phyloP scores from a whole-genome alignment of 441 rosid species.

The Raphanus hybrid region DNA sequence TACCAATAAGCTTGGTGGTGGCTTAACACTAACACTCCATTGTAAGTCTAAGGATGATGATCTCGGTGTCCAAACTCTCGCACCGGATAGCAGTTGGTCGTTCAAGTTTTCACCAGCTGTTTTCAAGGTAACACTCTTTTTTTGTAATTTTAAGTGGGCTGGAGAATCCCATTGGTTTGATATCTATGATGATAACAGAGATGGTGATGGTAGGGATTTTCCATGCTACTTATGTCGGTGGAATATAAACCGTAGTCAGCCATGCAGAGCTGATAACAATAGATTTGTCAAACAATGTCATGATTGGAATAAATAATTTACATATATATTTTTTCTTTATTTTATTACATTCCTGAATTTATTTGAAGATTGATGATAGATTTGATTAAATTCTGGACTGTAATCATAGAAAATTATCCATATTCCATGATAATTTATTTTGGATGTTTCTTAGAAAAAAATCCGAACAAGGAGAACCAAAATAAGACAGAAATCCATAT shows the following conservation, averaged over 20 bases:
- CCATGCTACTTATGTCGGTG: constrained; percentile 13
- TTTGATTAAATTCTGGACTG: not conserved
- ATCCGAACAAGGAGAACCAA: not conserved
- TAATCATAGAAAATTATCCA: not conserved
- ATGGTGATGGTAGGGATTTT: not conserved
- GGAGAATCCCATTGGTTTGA: constrained; percentile 22
- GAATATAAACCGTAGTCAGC: constrained; percentile 4
- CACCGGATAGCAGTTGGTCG: not conserved
- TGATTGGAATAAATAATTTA: not conserved
- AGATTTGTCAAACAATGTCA: not conserved
- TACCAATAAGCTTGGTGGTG: constrained; percentile 21
- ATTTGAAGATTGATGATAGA: not conserved
- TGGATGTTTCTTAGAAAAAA: not conserved
- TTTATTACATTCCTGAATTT: not conserved
- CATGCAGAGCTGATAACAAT: not conserved
- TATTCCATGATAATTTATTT: not conserved
- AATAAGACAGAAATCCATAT: not conserved
- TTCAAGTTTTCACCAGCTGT: not conserved
- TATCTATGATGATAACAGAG: constrained; percentile 19
- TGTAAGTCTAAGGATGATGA: constrained; percentile 20
- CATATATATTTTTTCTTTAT: not conserved
- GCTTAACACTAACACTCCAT: not conserved
- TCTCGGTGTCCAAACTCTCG: constrained; percentile 6
- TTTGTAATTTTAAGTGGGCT: not conserved
- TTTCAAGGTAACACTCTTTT: not conserved